A percentile compares a stretch with the other conserved stretches of the same genome.
These are phyloP conservation scores for Posidonia oceanica DNA, from an alignment of 116 monocot genomes.

Conservation along the genomic window DNA sequence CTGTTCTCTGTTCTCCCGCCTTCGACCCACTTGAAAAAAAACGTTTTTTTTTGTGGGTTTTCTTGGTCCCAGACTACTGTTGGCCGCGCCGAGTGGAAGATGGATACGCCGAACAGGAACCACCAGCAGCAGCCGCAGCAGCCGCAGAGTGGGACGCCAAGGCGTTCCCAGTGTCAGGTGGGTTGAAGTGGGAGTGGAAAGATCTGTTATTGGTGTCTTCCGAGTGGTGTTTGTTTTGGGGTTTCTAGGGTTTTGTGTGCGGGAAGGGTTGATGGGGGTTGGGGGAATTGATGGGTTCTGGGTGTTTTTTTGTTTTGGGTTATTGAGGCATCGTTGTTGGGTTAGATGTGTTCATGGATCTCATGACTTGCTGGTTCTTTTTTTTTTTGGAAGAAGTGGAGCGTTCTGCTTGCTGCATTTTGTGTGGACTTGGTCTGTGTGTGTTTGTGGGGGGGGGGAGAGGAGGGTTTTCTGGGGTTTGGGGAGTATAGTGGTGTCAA, in stretches of 20 bases:
- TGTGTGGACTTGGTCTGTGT: too few species aligned
- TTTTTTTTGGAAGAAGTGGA: too few species aligned
- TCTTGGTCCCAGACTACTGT: background rate
- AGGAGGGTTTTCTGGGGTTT: too few species aligned
- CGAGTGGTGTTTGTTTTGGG: background rate
- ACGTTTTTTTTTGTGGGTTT: background rate
- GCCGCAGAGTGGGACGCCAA: constrained; percentile 7
- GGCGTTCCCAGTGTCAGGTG: background rate
- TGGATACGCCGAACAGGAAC: constrained; percentile 6
- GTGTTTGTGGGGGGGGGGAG: too few species aligned
- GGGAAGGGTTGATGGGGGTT: background rate
- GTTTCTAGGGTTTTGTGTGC: background rate
- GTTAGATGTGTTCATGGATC: too few species aligned
- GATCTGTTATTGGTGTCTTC: background rate
- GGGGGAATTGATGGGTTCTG: too few species aligned
- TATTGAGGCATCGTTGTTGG: too few species aligned
- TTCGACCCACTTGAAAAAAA: constrained; percentile 1
- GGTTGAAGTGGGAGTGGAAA: background rate
- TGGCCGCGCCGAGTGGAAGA: background rate
- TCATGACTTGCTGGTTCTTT: too few species aligned
- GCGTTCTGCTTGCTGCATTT: too few species aligned
- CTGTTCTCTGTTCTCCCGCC: background rate
- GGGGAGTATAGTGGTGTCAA: too few species aligned
- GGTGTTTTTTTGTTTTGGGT: too few species aligned
- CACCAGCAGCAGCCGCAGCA: background rate